Evolutionary conservation across 345 rosid species (phyloP).

Genomic region (Passiflora organensis): DNA sequence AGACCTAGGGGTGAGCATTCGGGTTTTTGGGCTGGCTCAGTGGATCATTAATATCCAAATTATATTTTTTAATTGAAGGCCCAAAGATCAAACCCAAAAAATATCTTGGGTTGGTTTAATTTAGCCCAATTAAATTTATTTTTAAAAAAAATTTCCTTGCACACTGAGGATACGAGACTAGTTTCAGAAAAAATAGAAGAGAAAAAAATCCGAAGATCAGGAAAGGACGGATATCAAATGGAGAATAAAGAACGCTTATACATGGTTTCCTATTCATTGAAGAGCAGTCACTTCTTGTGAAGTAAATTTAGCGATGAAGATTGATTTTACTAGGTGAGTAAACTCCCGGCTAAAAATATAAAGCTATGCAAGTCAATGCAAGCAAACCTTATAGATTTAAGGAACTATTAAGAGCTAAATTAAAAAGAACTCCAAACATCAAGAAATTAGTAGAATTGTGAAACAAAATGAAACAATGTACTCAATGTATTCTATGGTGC

Average conservation of each 20-base stretch:
- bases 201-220: background rate
- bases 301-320: constrained; percentile 92
- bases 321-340: constrained; percentile 89
- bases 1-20: too few species aligned
- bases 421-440: constrained; percentile 2
- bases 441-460: background rate
- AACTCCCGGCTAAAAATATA: constrained; percentile 71
- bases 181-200: constrained; percentile 1
- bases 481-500: constrained; percentile 99
- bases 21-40: too few species aligned
- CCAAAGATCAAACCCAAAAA: too few species aligned
- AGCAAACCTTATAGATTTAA: background rate
- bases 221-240: background rate
- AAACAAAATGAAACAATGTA: constrained; percentile 3
- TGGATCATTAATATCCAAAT: too few species aligned
- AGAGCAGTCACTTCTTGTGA: constrained; percentile 78
- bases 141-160: constrained; percentile 80
- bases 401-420: background rate
- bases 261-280: constrained; percentile 97
- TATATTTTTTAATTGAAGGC: too few species aligned
- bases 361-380: constrained; percentile 13
- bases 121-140: too few species aligned
- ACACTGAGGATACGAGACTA: constrained; percentile 37
- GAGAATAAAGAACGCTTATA: constrained; percentile 18
- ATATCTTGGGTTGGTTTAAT: too few species aligned